phyloP scores from a whole-genome alignment of 2,329 filamentous ascomycete genomes.

The Alternaria viburni region DNA sequence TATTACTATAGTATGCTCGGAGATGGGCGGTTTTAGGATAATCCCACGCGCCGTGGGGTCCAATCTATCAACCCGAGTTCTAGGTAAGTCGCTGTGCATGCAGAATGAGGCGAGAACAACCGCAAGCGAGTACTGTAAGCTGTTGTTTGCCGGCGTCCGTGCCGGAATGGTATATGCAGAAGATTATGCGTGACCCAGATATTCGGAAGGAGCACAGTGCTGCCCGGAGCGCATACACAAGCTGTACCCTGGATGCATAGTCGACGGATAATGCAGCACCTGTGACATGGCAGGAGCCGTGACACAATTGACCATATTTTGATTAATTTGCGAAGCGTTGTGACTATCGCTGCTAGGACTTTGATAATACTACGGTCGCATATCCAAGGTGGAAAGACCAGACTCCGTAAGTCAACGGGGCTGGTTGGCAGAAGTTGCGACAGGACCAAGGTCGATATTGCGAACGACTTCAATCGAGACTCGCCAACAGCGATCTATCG shows the following conservation, averaged over 20 bases:
- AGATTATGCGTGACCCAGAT: not conserved
- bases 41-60: not conserved
- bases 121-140: not conserved
- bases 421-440: not conserved
- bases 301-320: not conserved
- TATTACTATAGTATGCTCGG: not conserved
- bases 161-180: slow-evolving; percentile 16
- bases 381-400: not conserved
- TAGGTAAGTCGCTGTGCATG: not conserved
- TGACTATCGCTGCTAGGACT: not conserved
- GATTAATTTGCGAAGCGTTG: not conserved
- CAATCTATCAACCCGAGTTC: not conserved
- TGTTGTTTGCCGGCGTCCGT: slow-evolving; percentile 22
- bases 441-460: not conserved
- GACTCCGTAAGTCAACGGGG: not conserved
- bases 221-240: not conserved
- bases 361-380: not conserved
- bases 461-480: not conserved
- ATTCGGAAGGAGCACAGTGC: not conserved
- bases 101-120: slow-evolving; percentile 1
- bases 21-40: not conserved
- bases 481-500: not conserved
- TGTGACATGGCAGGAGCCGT: not conserved
- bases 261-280: not conserved
- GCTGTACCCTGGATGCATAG: not conserved